Evolutionary conservation across 2,329 filamentous ascomycete species (phyloP), one percentile per base, ranked within the genome.

Genomic region (Thelonectria discophora): DNA sequence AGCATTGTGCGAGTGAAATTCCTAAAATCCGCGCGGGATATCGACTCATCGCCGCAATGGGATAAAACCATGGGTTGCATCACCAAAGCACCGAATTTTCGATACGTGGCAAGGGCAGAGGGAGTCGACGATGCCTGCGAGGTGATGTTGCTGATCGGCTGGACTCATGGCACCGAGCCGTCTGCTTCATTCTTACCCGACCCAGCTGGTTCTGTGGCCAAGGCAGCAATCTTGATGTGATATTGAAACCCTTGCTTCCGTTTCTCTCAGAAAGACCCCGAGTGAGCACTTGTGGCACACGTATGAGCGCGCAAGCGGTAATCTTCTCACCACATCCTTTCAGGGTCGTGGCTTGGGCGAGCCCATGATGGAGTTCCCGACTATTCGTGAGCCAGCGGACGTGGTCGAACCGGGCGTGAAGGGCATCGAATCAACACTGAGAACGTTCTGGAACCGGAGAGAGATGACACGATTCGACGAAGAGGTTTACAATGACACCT

Each of bases 61-160:
- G 15, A 13, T 15, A 37, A 34, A 13, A 37, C 34, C 12, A 15
- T 37, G 34, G 34, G 15, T 7, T 7, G 34, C 11, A 37, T 37
- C 34, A 37, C 34, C 11, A 37, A 37, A 15, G 7, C 15, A 37
- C 3, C 51, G 0, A 45, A 45, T 15, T 54, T 54, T 24, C 51
- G 51, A 21, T 45, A 54, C 17, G 39, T 54, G 24, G 39, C 51
- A 12, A 54, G 50, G 13, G 50, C 34, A 18, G 50, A 53, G 27
- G 37, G 9, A 30, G 13, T 53, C 10, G 50, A 53, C 17, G 50
- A 53, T 18, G 37, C 37, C 9, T 53, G 39, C 39, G 50, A 53
- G 6, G 2, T 53, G n/a, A 34, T 30, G n/a, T 15, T 53, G 21
- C 24, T 53, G 50, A 15, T 53, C n/a, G 50, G 21, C n/a, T 53